phyloP scores from a whole-genome alignment of 495 filamentous ascomycete species.

The Pseudotulostoma volvatum region DNA sequence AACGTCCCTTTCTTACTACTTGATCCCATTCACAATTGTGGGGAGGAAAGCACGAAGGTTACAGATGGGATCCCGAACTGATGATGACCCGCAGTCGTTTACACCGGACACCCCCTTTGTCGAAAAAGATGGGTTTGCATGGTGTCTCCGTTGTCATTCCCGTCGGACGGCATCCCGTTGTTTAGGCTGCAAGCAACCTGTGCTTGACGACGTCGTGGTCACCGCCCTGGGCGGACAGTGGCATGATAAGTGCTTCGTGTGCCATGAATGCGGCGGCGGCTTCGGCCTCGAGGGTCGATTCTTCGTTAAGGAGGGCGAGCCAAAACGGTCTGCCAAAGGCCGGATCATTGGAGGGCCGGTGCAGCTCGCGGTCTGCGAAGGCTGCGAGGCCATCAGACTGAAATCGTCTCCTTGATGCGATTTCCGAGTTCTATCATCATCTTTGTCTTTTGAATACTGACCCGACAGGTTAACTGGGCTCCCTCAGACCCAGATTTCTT shows the following conservation, averaged over 20 bases:
- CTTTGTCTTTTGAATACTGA: too few species aligned
- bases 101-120: conserved; percentile 71
- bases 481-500: too few species aligned
- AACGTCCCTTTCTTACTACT: not conserved
- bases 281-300: conserved; percentile 46
- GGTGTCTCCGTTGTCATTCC: conserved; percentile 88
- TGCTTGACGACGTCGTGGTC: conserved; percentile 75
- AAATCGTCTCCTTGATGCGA: conserved; percentile 38
- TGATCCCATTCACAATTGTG: too few species aligned
- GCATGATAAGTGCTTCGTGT: conserved; percentile 86
- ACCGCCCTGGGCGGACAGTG: conserved; percentile 81
- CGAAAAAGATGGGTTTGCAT: conserved; percentile 97
- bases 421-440: too few species aligned
- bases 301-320: conserved; percentile 41
- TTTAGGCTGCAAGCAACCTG: conserved; percentile 64
- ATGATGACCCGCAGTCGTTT: conserved; percentile 41
- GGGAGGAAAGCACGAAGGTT: too few species aligned
- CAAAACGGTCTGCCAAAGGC: conserved; percentile 33
- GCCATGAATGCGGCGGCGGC: conserved; percentile 46
- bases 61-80: conserved; percentile 6
- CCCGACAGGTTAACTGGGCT: too few species aligned
- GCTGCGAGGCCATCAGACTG: conserved; percentile 46
- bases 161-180: conserved; percentile 82
- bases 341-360: conserved; percentile 32
- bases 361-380: conserved; percentile 42